These are phyloP conservation scores for Pythium sukuiense DNA, from an alignment of 352 stramenopile genomes.

Conservation along the genomic window DNA sequence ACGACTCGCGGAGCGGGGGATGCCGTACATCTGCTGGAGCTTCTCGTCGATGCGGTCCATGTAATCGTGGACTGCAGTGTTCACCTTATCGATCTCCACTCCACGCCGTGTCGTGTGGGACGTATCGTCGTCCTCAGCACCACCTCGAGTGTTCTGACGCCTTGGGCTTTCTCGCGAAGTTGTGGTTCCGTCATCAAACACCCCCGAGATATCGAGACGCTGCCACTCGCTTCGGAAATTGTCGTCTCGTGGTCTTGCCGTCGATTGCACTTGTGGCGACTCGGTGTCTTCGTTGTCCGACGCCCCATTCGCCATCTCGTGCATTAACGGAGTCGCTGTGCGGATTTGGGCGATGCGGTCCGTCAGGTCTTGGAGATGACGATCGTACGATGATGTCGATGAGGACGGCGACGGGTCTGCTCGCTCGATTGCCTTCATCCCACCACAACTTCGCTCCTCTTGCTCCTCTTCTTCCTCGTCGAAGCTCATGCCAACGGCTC, in stretches of 20 bases:
- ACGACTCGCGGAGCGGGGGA: conserved; percentile 43
- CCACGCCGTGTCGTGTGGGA: conserved; percentile 16
- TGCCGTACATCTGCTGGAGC: conserved; percentile 77
- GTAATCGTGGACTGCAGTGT: conserved; percentile 71
- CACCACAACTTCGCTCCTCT: background rate
- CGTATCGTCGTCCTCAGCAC: conserved; percentile 4
- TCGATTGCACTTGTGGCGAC: background rate
- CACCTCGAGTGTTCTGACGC: background rate
- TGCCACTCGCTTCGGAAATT: conserved; percentile 40
- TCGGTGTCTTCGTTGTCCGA: background rate
- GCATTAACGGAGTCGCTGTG: background rate
- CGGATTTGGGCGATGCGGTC: conserved; percentile 22
- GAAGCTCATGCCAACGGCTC: conserved; percentile 46
- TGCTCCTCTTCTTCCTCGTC: conserved; percentile 11
- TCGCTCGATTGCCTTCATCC: background rate
- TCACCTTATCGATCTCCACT: conserved; percentile 70
- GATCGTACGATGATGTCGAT: conserved; percentile 18
- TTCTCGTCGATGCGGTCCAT: conserved; percentile 85
- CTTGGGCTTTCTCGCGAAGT: background rate
- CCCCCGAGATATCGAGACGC: conserved; percentile 35
- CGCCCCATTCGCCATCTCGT: background rate
- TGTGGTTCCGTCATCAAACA: conserved; percentile 23
- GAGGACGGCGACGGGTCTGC: conserved; percentile 12
- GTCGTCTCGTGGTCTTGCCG: background rate
- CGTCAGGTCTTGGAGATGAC: conserved; percentile 20